phyloP scores from a whole-genome alignment of 305 asterid species.

The Ajuga reptans region DNA sequence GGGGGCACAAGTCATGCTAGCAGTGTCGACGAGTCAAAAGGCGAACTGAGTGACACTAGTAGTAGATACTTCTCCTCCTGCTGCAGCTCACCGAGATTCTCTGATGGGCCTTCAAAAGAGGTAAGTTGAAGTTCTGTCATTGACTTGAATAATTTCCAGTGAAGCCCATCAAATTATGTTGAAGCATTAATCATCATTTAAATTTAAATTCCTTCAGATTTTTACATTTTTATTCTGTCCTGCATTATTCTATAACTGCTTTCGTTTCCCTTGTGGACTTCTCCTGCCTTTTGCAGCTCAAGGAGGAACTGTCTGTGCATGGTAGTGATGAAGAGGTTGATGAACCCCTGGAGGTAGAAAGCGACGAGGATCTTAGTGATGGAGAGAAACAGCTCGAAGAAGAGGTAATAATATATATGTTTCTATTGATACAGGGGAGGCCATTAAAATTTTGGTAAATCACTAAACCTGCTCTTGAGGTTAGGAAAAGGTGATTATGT shows the following conservation, averaged over 20 bases:
- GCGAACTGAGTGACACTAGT: constrained; percentile 78
- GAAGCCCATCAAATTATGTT: too few relatives aligned
- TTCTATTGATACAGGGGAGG: not conserved
- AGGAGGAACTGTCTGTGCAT: constrained; percentile 73
- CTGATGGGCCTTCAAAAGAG: constrained; percentile 85
- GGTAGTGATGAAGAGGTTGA: constrained; percentile 92
- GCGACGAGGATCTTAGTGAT: constrained; percentile 75
- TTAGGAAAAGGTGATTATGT: too few relatives aligned
- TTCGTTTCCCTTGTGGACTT: not conserved
- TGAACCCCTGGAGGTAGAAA: constrained; percentile 60
- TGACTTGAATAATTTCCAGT: not conserved
- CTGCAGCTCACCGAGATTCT: constrained; percentile 81
- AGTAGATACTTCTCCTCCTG: constrained; percentile 80
- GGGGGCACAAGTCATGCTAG: constrained; percentile 90
- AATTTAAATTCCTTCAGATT: too few relatives aligned
- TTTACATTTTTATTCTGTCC: not conserved
- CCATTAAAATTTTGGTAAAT: too few relatives aligned
- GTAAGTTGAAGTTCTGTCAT: constrained; percentile 27
- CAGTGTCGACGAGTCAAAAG: constrained; percentile 77
- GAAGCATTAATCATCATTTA: not conserved
- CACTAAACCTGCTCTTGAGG: too few relatives aligned
- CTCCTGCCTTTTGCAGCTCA: constrained; percentile 45
- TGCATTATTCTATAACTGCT: not conserved
- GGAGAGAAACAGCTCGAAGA: constrained; percentile 48
- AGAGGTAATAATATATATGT: constrained; percentile 43